phyloP scores from a whole-genome alignment of 2,329 filamentous ascomycete species.

The Claviceps africana region DNA sequence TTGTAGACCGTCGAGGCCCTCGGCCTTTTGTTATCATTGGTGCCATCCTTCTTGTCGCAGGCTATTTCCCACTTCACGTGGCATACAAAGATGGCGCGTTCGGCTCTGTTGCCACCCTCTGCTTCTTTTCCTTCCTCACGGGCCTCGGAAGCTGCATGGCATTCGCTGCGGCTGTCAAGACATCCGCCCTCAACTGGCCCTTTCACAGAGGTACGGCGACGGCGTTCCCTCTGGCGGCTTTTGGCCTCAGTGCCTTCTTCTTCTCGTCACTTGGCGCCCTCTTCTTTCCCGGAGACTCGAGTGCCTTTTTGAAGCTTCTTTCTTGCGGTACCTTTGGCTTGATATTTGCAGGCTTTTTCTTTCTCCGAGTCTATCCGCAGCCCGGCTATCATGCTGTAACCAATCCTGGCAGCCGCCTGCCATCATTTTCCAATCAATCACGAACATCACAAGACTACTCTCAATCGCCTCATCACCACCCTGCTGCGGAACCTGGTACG shows the following conservation, averaged over 20 bases:
- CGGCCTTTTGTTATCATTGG: conserved; percentile 66
- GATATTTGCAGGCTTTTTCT: conserved; percentile 67
- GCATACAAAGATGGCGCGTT: conserved; percentile 55
- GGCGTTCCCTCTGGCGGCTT: conserved; percentile 81
- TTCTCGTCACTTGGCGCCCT: conserved; percentile 71
- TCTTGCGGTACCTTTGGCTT: conserved; percentile 66
- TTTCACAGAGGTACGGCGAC: conserved; percentile 84
- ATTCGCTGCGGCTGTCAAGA: conserved; percentile 80
- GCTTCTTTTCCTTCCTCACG: conserved; percentile 72
- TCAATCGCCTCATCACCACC: conserved; percentile 14
- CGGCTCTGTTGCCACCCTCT: conserved; percentile 48
- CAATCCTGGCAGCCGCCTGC: conserved; percentile 8
- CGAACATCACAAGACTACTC: neutral
- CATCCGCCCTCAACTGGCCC: conserved; percentile 81
- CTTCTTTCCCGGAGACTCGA: conserved; percentile 71
- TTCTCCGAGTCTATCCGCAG: conserved; percentile 56
- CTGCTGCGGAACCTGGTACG: conserved; percentile 52
- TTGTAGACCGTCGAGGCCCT: conserved; percentile 73
- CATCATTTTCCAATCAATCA: conserved; percentile 1
- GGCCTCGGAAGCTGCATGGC: conserved; percentile 82
- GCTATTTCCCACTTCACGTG: conserved; percentile 74
- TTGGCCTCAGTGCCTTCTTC: conserved; percentile 91
- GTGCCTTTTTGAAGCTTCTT: conserved; percentile 66
- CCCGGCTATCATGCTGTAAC: conserved; percentile 45
- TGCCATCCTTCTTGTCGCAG: conserved; percentile 54